Percentiles rank a stretch among this genome's conserved stretches.
These are phyloP conservation scores for Cercospora canescens DNA, from an alignment of 2,329 filamentous ascomycete genomes.

Conservation along the genomic window DNA sequence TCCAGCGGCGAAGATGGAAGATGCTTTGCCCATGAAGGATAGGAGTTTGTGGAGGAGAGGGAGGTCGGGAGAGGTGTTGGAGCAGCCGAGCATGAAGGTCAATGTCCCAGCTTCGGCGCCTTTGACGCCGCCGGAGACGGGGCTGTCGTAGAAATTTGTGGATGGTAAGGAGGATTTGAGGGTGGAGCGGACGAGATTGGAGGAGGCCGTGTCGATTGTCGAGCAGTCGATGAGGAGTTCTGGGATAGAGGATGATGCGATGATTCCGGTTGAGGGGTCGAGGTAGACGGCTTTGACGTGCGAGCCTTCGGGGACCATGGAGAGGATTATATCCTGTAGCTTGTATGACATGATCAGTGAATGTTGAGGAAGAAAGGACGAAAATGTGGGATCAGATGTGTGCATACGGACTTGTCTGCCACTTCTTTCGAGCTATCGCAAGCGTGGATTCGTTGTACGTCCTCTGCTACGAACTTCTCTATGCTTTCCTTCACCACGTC, in stretches of 20 bases:
- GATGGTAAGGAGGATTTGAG: slow-evolving; percentile 40
- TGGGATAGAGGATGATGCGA: slow-evolving; percentile 41
- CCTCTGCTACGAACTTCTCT: slow-evolving; percentile 45
- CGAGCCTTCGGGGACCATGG: slow-evolving; percentile 56
- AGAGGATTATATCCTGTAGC: slow-evolving; percentile 50
- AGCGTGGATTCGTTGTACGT: slow-evolving; percentile 41
- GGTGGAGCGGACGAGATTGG: slow-evolving; percentile 47
- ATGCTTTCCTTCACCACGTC: slow-evolving; percentile 49
- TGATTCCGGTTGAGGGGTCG: slow-evolving; percentile 45
- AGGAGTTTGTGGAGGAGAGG: slow-evolving; percentile 47
- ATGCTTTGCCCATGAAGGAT: slow-evolving; percentile 50
- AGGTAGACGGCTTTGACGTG: slow-evolving; percentile 56
- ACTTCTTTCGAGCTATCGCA: slow-evolving; percentile 50
- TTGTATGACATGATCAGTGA: not conserved
- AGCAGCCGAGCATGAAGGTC: slow-evolving; percentile 57
- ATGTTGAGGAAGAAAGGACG: not conserved
- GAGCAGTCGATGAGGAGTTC: slow-evolving; percentile 57
- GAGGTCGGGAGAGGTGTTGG: slow-evolving; percentile 48
- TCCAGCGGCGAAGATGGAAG: slow-evolving; percentile 57
- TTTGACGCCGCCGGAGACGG: slow-evolving; percentile 54
- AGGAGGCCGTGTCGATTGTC: slow-evolving; percentile 57
- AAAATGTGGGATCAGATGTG: not conserved
- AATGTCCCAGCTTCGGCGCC: slow-evolving; percentile 55
- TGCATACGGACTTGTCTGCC: slow-evolving; percentile 50
- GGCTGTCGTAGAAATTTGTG: slow-evolving; percentile 52